These are phyloP conservation scores for Sugiyamaella castrensis DNA, from an alignment of 1,139 yeast species.

Conservation along the genomic window DNA sequence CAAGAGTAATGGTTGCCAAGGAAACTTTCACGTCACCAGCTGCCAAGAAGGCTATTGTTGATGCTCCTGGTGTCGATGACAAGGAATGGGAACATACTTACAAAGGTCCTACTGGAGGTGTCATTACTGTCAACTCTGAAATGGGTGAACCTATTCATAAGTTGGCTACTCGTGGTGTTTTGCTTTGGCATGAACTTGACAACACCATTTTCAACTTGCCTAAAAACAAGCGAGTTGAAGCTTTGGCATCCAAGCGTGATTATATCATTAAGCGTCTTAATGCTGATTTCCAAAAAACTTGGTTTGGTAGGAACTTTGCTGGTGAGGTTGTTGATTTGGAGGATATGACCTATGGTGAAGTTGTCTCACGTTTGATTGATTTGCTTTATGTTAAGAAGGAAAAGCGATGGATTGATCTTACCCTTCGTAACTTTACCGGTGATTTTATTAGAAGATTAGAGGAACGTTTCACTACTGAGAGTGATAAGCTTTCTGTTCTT, in stretches of 20 bases:
- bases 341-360: slow-evolving; percentile 94
- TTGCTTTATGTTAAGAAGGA: slow-evolving; percentile 81
- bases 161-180: slow-evolving; percentile 96
- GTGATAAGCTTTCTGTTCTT: slow-evolving; percentile 55
- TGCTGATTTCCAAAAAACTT: slow-evolving; percentile 95
- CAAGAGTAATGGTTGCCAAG: slow-evolving; percentile 95
- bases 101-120: slow-evolving; percentile 95
- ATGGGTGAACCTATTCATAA: slow-evolving; percentile 99
- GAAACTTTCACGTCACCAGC: slow-evolving; percentile 93
- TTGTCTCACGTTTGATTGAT: slow-evolving; percentile 82
- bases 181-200: slow-evolving; percentile 92
- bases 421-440: slow-evolving; percentile 85
- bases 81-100: slow-evolving; percentile 89
- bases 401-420: slow-evolving; percentile 80
- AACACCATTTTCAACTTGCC: slow-evolving; percentile 89
- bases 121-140: slow-evolving; percentile 92
- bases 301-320: slow-evolving; percentile 79
- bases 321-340: slow-evolving; percentile 86
- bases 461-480: slow-evolving; percentile 77
- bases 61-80: slow-evolving; percentile 88
- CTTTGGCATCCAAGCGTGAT: slow-evolving; percentile 77
- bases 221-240: slow-evolving; percentile 80
- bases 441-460: slow-evolving; percentile 89
- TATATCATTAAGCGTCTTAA: slow-evolving; percentile 81
- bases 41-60: slow-evolving; percentile 89